These are phyloP conservation scores for Pestalotiopsis sp. DNA, from an alignment of 2,329 filamentous ascomycete species.

Conservation along the genomic window DNA sequence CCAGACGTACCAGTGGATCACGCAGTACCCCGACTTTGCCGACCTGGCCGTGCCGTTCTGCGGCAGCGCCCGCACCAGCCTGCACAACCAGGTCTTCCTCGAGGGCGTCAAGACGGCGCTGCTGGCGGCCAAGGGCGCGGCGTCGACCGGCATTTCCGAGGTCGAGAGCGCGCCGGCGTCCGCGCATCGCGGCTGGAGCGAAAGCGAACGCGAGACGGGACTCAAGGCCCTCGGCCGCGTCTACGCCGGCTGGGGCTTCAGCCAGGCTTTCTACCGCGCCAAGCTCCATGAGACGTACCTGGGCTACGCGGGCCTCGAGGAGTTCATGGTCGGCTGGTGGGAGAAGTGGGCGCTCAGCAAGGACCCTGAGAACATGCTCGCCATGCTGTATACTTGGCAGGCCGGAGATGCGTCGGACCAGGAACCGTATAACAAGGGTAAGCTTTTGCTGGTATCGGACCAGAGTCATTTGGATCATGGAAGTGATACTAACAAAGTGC, in stretches of 20 bases:
- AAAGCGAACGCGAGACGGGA: slow-evolving; percentile 48
- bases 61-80: slow-evolving; percentile 62
- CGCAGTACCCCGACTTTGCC: slow-evolving; percentile 66
- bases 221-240: slow-evolving; percentile 74
- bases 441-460: neutral
- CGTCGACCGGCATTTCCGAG: slow-evolving; percentile 53
- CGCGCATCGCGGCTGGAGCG: slow-evolving; percentile 50
- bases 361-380: slow-evolving; percentile 74
- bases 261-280: slow-evolving; percentile 76
- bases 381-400: slow-evolving; percentile 82
- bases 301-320: slow-evolving; percentile 69
- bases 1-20: slow-evolving; percentile 67
- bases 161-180: slow-evolving; percentile 41
- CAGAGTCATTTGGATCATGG: neutral
- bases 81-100: slow-evolving; percentile 71
- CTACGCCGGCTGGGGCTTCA: slow-evolving; percentile 83
- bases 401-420: slow-evolving; percentile 70
- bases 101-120: slow-evolving; percentile 59
- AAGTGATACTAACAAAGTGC: neutral
- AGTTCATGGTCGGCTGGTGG: slow-evolving; percentile 78
- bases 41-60: slow-evolving; percentile 69
- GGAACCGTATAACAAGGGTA: slow-evolving; percentile 62
- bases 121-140: slow-evolving; percentile 56
- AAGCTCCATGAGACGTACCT: slow-evolving; percentile 67
- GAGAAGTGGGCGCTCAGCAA: slow-evolving; percentile 74